Conservation (phyloP, 805 yeast species). For the Saitoella complicata region DNA sequence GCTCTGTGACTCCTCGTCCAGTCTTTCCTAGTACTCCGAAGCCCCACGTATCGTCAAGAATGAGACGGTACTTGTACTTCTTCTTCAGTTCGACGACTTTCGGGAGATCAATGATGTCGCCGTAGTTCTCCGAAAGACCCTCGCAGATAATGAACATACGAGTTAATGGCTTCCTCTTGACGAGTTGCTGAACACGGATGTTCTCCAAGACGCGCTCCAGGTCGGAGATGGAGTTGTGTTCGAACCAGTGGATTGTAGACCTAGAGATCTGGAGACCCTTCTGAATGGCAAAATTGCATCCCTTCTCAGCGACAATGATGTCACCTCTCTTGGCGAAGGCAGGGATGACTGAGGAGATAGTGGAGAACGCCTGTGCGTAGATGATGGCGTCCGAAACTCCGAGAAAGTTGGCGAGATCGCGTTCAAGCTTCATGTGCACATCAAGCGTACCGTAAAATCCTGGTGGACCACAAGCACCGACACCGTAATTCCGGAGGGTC, state of each 20-base stretch:
- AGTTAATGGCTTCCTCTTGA: constrained; percentile 54
- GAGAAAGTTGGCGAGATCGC: constrained; percentile 55
- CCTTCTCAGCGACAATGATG: constrained; percentile 71
- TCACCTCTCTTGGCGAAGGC: constrained; percentile 94
- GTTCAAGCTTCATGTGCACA: constrained; percentile 65
- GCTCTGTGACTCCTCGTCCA: constrained; percentile 79
- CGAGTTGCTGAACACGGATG: constrained; percentile 6
- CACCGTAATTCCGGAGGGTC: constrained; percentile 59
- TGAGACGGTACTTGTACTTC: constrained; percentile 68
- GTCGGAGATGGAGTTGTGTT: constrained; percentile 79
- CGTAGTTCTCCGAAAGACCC: constrained; percentile 67
- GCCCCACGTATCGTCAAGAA: constrained; percentile 76
- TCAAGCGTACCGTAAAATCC: constrained; percentile 85
- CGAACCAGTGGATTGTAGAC: constrained; percentile 52
- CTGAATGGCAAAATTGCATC: constrained; percentile 60
- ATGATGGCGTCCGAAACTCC: constrained; percentile 65
- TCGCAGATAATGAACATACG: constrained; percentile 86
- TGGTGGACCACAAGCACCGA: constrained; percentile 97
- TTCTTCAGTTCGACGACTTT: constrained; percentile 47
- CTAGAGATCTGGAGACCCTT: constrained; percentile 79
- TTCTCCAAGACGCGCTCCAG: constrained; percentile 51
- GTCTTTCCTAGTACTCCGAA: constrained; percentile 71
- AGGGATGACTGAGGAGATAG: constrained; percentile 77
- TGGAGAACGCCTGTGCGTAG: constrained; percentile 84
- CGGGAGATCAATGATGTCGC: constrained; percentile 56